Conservation (phyloP, 306 rosid genomes). For the Citrullus colocynthis region DNA sequence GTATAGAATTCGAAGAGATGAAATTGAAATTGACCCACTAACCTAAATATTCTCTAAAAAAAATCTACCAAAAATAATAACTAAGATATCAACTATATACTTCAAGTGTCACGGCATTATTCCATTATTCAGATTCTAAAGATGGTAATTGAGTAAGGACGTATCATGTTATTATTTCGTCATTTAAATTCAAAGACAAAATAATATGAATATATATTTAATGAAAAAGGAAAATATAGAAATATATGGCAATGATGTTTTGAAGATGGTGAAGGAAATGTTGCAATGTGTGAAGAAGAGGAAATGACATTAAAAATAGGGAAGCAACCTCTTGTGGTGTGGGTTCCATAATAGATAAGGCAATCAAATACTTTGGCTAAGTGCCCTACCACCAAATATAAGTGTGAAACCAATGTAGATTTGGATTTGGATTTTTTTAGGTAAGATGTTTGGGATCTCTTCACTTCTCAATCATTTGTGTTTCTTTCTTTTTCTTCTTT, state of each 20-base stretch:
- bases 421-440: not conserved
- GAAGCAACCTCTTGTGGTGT: not conserved
- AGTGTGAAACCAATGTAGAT: not conserved
- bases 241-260: not conserved
- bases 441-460: not conserved
- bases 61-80: not conserved
- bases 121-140: not conserved
- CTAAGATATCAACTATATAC: not conserved
- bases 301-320: not conserved
- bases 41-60: not conserved
- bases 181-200: not conserved
- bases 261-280: not conserved
- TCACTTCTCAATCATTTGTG: not conserved
- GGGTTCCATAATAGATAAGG: not conserved
- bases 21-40: too few relatives aligned
- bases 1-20: too few relatives aligned
- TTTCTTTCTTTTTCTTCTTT: not conserved
- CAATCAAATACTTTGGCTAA: not conserved
- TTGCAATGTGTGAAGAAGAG: not conserved
- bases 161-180: not conserved
- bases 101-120: not conserved
- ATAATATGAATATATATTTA: not conserved
- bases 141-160: not conserved
- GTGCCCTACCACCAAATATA: not conserved
- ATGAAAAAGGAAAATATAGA: not conserved